Evolutionary conservation across 805 yeast genomes (phyloP), one percentile per base, ranked within the genome.

Genomic region (Cyberlindnera maclurae): DNA sequence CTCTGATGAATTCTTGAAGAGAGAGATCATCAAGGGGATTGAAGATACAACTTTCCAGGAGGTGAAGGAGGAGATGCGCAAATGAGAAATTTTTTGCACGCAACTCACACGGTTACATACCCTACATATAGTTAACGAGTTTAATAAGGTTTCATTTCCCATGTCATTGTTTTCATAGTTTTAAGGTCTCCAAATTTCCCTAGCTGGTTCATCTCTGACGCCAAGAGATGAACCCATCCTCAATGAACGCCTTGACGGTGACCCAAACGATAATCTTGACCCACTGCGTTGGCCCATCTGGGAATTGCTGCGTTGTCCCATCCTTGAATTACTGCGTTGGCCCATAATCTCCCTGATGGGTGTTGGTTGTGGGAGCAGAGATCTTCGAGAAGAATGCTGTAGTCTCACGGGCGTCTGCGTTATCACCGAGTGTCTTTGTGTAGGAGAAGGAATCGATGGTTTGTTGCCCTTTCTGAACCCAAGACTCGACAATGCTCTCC

Each of bases 301-400:
- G 15, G 36, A 33, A 6, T 36, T 22, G 17, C 46, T 36, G 26
- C 46, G 36, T 11, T 11, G 24, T 26, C 31, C 36, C 36, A 33
- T 15, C 18, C 36, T 33, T 26, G 36, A 33, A 6, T 36, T 22
- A 17, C 46, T 36, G 26, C 46, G 42, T 29, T 27, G 15, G 10
- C 49, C 53, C 6, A 50, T 41, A 1, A 51, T 38, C 13, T 53
- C 54, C 16, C 43, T 45, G 12, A 54, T 36, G 3, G 58, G 58
- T 3, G 58, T 51, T 7, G 57, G 58, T 17, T 53, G 56, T 31
- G 55, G 57, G 12, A 54, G 12, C 35, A 49, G 27, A 4, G 57
- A 52, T 17, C 34, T 39, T n/a, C 52, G 27, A 13, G 37, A 38
- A 12, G 34, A 15, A 6, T 32, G 11, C 2, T n/a, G 12, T 10